phyloP scores from a whole-genome alignment of 257 asterid genomes.

The Coffea canephora region DNA sequence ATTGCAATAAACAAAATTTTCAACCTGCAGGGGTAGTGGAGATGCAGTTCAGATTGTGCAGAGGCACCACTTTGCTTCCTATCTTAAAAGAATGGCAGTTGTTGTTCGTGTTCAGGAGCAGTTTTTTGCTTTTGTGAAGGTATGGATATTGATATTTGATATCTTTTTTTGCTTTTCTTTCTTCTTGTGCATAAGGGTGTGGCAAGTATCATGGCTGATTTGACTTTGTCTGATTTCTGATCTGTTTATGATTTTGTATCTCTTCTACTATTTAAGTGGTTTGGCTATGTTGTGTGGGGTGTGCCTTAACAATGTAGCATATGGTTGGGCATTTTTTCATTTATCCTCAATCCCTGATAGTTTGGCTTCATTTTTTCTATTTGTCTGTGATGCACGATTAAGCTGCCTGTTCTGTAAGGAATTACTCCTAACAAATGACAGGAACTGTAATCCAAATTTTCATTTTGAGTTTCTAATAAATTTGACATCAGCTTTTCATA shows the following conservation, averaged over 20 bases:
- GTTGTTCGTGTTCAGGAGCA: conserved; percentile 93
- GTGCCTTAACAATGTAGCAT: too few relatives aligned
- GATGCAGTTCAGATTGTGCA: conserved; percentile 93
- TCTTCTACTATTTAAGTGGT: background rate
- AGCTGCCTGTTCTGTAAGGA: too few relatives aligned
- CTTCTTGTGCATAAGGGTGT: background rate
- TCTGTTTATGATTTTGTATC: background rate
- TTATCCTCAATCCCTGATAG: too few relatives aligned
- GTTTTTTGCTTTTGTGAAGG: conserved; percentile 89
- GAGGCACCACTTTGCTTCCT: conserved; percentile 97
- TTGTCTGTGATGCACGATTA: too few relatives aligned
- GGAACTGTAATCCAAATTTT: background rate
- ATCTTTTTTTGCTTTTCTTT: too few relatives aligned
- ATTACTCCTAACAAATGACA: too few relatives aligned
- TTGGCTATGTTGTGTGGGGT: background rate
- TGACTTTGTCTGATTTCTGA: background rate
- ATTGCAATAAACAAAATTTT: background rate
- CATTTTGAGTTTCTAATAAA: background rate
- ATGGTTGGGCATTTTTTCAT: too few relatives aligned
- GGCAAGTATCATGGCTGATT: background rate
- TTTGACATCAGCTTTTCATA: too few relatives aligned
- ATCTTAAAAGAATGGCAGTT: conserved; percentile 95
- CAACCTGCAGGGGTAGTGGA: conserved; percentile 73
- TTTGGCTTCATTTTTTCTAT: too few relatives aligned
- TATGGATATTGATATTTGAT: conserved; percentile 18